A percentile compares a stretch with the other conserved stretches of the same genome.
Evolutionary conservation across 2,329 filamentous ascomycete genomes (phyloP).

Genomic region (Diplodia mutila): DNA sequence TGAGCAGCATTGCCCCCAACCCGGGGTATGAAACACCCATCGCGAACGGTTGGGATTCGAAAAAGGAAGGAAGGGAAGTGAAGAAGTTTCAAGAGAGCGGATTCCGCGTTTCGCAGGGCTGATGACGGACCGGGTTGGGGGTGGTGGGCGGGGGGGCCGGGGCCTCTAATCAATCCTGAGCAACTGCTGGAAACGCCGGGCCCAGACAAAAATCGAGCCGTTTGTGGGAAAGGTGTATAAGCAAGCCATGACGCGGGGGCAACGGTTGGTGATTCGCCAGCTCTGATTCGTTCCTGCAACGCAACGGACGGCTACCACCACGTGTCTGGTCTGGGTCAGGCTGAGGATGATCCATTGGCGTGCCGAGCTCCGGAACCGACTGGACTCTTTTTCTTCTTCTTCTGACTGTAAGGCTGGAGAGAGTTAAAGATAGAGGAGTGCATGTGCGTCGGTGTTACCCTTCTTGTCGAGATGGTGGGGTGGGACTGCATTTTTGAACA

Average conservation of each 20-base stretch:
- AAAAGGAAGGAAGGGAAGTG: background rate
- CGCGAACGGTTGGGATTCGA: background rate
- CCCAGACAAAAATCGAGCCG: background rate
- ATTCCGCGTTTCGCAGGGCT: background rate
- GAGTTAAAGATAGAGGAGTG: background rate
- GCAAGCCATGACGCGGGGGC: background rate
- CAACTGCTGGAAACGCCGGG: too few relatives aligned
- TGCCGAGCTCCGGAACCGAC: background rate
- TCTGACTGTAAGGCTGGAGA: background rate
- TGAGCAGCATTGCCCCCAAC: background rate
- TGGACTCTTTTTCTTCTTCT: too few relatives aligned
- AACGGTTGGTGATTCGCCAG: background rate
- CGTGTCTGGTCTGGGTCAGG: background rate
- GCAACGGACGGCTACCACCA: background rate
- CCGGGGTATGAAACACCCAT: background rate
- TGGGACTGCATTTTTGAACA: background rate
- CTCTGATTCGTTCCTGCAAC: background rate
- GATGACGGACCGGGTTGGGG: background rate
- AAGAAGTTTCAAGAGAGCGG: background rate
- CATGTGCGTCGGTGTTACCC: background rate
- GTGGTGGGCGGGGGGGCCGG: background rate
- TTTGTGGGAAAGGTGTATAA: background rate
- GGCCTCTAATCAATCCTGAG: background rate
- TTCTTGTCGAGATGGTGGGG: background rate
- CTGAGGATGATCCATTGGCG: background rate